Evolutionary conservation across 345 rosid genomes (phyloP).

Genomic region (Salix viminalis): DNA sequence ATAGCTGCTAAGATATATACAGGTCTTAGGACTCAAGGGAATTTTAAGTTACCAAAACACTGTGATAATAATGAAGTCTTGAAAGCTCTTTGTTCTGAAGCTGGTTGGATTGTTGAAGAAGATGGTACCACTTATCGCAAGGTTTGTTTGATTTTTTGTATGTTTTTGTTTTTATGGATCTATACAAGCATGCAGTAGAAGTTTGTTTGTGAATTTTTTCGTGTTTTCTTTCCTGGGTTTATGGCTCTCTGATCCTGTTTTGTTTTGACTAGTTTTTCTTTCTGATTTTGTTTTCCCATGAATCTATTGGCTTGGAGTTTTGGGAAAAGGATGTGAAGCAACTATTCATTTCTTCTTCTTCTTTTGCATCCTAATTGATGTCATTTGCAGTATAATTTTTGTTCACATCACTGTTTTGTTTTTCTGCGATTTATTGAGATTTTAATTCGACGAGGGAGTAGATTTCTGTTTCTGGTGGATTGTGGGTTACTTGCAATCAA

Average conservation of each 20-base stretch:
- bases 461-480: not conserved
- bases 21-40: slow-evolving; percentile 32
- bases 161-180: slow-evolving; percentile 2
- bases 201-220: not conserved
- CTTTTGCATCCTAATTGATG: not conserved
- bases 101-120: slow-evolving; percentile 35
- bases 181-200: not conserved
- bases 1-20: slow-evolving; percentile 33
- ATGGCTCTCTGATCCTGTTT: not conserved
- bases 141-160: slow-evolving; percentile 3
- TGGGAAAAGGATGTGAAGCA: too few species aligned
- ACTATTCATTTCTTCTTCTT: not conserved
- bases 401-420: not conserved
- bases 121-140: slow-evolving; percentile 36
- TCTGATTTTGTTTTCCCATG: not conserved
- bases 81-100: slow-evolving; percentile 34
- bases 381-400: not conserved
- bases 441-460: not conserved
- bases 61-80: slow-evolving; percentile 35
- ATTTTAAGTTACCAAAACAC: slow-evolving; percentile 29
- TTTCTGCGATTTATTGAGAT: not conserved
- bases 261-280: not conserved
- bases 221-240: not conserved
- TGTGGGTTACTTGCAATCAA: not conserved
- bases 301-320: not conserved